Evolutionary conservation across 2,329 filamentous ascomycete genomes (phyloP).

Genomic region (Fusarium devonianum): DNA sequence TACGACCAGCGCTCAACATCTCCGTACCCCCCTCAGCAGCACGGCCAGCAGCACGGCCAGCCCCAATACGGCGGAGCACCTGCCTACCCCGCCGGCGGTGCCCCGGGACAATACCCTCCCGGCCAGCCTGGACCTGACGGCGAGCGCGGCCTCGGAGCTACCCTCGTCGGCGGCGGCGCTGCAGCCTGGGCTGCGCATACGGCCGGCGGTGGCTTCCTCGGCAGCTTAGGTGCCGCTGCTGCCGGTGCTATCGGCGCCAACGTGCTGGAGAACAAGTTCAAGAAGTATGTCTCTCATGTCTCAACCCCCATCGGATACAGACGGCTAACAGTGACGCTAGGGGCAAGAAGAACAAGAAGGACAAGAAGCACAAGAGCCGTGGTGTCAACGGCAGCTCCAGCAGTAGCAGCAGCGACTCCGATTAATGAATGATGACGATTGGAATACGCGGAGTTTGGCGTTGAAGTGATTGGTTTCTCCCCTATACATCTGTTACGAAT

Average conservation of each 20-base stretch:
- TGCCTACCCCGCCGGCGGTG: constrained; percentile 38
- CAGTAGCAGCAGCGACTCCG: constrained; percentile 41
- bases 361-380: constrained; percentile 38
- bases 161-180: constrained; percentile 59
- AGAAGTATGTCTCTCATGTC: constrained; percentile 32
- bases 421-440: constrained; percentile 26
- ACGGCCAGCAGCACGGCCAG: constrained; percentile 22
- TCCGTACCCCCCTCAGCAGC: constrained; percentile 35
- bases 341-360: constrained; percentile 47
- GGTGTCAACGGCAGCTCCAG: constrained; percentile 33
- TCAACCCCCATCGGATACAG: background rate
- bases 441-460: constrained; percentile 20
- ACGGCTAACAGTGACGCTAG: constrained; percentile 31
- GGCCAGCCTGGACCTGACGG: constrained; percentile 46
- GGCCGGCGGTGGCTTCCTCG: constrained; percentile 59
- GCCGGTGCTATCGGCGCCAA: constrained; percentile 65
- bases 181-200: constrained; percentile 63
- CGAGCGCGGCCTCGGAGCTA: constrained; percentile 64
- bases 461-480: background rate
- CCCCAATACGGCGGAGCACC: constrained; percentile 33
- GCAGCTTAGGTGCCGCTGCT: constrained; percentile 58
- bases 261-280: constrained; percentile 54
- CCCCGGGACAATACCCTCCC: constrained; percentile 36
- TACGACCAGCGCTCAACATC: constrained; percentile 32
- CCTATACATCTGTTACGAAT: background rate